Base-by-base conservation (phyloP, 2,329 filamentous ascomycete genomes). In the Penicillium hordei region DNA sequence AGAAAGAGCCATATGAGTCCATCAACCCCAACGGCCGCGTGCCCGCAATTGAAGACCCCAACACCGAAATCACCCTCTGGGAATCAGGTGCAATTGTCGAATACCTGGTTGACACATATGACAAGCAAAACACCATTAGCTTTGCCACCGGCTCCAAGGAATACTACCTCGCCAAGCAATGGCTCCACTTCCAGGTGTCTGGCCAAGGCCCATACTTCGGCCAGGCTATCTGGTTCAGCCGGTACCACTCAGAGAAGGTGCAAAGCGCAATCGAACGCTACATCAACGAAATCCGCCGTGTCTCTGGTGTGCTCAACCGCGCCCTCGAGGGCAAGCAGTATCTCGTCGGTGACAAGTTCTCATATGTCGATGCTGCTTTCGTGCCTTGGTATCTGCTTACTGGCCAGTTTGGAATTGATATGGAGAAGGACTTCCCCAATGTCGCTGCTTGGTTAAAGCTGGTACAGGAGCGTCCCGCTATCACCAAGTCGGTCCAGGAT, bases 121-220 rank as follows among this genome's bases (percentile, higher is more conserved):
- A 82, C 66, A 73, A 63, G 31, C 63, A 75, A 2, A 60, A 70
- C 46, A 71, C 68, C 52, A 58, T 80, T 31, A 74, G 70, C 42
- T 80, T 77, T 56, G 62, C 57, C 4, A 27, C 63, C 0, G 68
- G 70, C 3, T 70, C 68, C 2, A 64, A 71, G 7, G 76, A 79
- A 19, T 67, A 64, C 46, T 76, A 73, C 58, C 66, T 72, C 1
- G 72, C 72, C 7, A 75, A 75, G 56, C 78, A 80, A 52, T 81
- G 77, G 77, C 71, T 81, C 5, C 74, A 72, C 61, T 81, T 75
- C 67, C 78, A 82, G 65, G 66, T 70, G 23, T 74, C 74, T 4
- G 79, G 79, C 10, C 79, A 82, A 56, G 80, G 78, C 0, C 80
- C 80, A 1, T 82, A 82, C 63, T 82, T 74, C 57, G 81, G 80